Conservation (phyloP, 768 basidiomycete species). For the Russula lepida region DNA sequence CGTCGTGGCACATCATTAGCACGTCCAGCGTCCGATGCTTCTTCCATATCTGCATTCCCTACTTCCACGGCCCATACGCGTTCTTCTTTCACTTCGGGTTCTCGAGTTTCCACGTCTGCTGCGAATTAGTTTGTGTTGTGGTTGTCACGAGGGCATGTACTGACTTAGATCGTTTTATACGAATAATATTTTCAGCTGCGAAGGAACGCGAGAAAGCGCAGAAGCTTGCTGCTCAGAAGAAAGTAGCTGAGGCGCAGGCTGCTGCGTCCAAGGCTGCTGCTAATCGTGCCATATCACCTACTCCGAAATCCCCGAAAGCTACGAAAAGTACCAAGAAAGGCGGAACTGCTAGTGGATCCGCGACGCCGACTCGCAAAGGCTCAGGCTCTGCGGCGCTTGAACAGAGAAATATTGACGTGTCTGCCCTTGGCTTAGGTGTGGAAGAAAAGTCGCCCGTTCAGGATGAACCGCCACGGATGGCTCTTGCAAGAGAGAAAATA, state of each 20-base stretch:
- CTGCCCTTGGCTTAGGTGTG: slow-evolving; percentile 56
- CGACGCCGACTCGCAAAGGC: slow-evolving; percentile 29
- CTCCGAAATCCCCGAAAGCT: slow-evolving; percentile 10
- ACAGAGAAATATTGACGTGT: slow-evolving; percentile 61
- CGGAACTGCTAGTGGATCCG: slow-evolving; percentile 19
- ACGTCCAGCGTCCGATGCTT: slow-evolving; percentile 24
- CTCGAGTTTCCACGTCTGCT: slow-evolving; percentile 31
- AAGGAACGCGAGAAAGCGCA: slow-evolving; percentile 73
- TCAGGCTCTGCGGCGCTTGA: slow-evolving; percentile 38
- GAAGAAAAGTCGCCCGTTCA: slow-evolving; percentile 36
- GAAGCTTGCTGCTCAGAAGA: slow-evolving; percentile 42
- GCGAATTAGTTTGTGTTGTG: slow-evolving; percentile 18
- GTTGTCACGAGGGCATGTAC: slow-evolving; percentile 26
- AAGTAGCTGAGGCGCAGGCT: slow-evolving; percentile 28
- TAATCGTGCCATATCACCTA: slow-evolving; percentile 18
- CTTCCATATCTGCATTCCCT: slow-evolving; percentile 12
- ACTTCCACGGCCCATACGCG: slow-evolving; percentile 24
- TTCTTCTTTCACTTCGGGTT: slow-evolving; percentile 25
- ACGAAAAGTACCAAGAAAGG: slow-evolving; percentile 37
- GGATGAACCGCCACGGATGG: slow-evolving; percentile 53
- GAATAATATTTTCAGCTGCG: slow-evolving; percentile 45
- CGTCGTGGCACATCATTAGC: slow-evolving; percentile 62
- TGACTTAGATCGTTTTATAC: slow-evolving; percentile 25
- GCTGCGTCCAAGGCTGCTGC: slow-evolving; percentile 13
- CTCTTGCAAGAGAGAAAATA: slow-evolving; percentile 69